phyloP scores from a whole-genome alignment of 2,329 filamentous ascomycete genomes.

The Paracorniculantispora psalliotae region DNA sequence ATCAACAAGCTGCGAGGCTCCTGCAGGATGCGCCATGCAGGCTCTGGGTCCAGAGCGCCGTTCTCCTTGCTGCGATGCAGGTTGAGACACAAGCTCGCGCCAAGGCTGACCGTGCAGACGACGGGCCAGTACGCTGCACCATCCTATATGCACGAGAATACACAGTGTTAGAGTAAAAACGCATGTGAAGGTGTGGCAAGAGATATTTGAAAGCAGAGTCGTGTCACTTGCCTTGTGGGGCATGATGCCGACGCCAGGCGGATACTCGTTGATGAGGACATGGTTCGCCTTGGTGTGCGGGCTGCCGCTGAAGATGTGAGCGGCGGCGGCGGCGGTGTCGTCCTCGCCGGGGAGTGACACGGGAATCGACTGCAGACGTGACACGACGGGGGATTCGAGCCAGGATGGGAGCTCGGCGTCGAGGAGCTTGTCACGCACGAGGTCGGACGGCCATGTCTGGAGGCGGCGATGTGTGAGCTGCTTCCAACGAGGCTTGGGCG shows the following conservation, averaged over 20 bases:
- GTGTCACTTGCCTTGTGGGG: constrained; percentile 61
- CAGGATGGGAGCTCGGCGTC: constrained; percentile 69
- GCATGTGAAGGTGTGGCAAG: neutral
- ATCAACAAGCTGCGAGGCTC: constrained; percentile 78
- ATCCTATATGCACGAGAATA: constrained; percentile 44
- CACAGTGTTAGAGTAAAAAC: neutral
- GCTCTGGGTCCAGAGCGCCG: constrained; percentile 49
- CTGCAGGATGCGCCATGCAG: constrained; percentile 62
- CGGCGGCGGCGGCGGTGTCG: constrained; percentile 1
- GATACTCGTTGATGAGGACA: constrained; percentile 90
- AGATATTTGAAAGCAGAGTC: neutral
- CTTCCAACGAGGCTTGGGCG: constrained; percentile 77
- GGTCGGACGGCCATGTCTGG: constrained; percentile 82
- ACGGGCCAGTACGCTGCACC: constrained; percentile 80
- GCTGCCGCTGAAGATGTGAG: constrained; percentile 53
- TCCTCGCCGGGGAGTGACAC: constrained; percentile 23
- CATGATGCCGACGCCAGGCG: constrained; percentile 88
- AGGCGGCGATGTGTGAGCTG: constrained; percentile 82
- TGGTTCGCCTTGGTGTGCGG: constrained; percentile 80
- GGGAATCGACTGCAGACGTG: constrained; percentile 51
- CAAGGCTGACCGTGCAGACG: constrained; percentile 86
- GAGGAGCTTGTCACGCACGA: constrained; percentile 73
- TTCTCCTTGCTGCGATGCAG: constrained; percentile 61
- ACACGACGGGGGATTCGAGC: constrained; percentile 65
- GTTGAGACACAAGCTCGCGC: constrained; percentile 71